Base-by-base conservation (phyloP, 2,329 filamentous ascomycete genomes). In the Hypoxylon sp. region DNA sequence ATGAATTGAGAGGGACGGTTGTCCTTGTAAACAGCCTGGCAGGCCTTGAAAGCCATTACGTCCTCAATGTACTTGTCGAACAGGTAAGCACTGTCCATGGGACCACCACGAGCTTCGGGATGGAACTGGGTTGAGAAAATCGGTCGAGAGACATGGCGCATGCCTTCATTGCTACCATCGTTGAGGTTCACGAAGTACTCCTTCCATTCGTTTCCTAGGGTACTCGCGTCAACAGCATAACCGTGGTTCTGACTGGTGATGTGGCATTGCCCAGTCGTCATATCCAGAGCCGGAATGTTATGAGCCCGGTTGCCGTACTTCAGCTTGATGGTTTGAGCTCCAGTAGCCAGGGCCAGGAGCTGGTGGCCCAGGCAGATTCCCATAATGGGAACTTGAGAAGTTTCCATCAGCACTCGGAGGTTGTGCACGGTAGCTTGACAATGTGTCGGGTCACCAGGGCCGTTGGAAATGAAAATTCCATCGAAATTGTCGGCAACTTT, bases 61-160 rank as follows among this genome's bases (percentile, higher is more conserved):
- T 91, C 95, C 79, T 97, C 89, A 47, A 98, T 84, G 83, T 98
- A 99, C 84, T 93, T 93, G 81, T 99, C 96, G 76, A 99, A 99
- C 65, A 99, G 87, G 82, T 97, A 98, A 1, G 93, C 90, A 70
- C 93, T 96, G 84, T 99, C 96, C 82, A 97, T 91, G 58, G 96
- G 96, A 58, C 96, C 96, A 66, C 96, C 96, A 86, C 97, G 97
- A 73, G 96, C 96, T 83, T 99, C 96, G 14, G 96, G 96, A 78
- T 99, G 96, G 89, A 99, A 99, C 81, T 99, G 96, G 23, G 94
- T 97, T 70, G 92, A 95, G 87, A 99, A 98, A 79, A 99, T 99
- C 68, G 96, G 96, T 34, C 95, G 92, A 63, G 92, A 91, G 82
- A 91, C 94, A 87, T 99, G 96, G 78, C 97, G 94, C 89, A 99